Conservation (phyloP, 2,329 filamentous ascomycete genomes). For the Ophiostoma australiae region DNA sequence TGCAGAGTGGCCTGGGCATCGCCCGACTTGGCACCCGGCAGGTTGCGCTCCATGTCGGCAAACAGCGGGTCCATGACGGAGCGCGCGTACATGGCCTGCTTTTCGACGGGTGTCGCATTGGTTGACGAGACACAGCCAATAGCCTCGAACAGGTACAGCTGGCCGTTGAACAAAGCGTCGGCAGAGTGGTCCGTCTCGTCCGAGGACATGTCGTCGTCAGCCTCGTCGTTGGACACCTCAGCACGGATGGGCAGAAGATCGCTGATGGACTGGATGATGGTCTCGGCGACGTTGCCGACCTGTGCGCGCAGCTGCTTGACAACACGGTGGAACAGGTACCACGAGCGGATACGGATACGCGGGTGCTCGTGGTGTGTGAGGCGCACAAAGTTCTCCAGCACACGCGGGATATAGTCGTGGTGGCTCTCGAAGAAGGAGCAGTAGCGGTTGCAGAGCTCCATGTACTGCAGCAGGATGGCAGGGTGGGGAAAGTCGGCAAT, state of each 20-base stretch:
- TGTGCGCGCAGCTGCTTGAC: conserved; percentile 81
- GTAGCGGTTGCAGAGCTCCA: conserved; percentile 97
- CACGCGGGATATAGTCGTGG: conserved; percentile 72
- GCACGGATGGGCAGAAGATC: conserved; percentile 89
- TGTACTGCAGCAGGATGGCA: conserved; percentile 89
- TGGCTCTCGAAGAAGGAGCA: conserved; percentile 87
- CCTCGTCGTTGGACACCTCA: conserved; percentile 71
- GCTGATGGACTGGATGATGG: conserved; percentile 81
- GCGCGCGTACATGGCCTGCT: conserved; percentile 80
- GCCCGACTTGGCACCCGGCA: conserved; percentile 69
- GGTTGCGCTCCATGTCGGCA: conserved; percentile 76
- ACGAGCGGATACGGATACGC: conserved; percentile 83
- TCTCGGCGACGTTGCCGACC: conserved; percentile 84
- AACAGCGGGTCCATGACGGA: conserved; percentile 88
- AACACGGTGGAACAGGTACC: conserved; percentile 94
- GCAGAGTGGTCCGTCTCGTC: conserved; percentile 85
- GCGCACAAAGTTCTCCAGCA: conserved; percentile 85
- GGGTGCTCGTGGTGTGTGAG: conserved; percentile 84
- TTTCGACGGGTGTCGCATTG: conserved; percentile 67
- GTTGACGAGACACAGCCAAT: conserved; percentile 90
- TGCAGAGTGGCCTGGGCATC: conserved; percentile 80
- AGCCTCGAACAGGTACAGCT: conserved; percentile 90
- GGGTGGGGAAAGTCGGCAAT: conserved; percentile 84
- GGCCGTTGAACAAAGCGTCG: conserved; percentile 85
- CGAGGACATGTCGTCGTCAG: conserved; percentile 90